A percentile compares a stretch with the other conserved stretches of the same genome.
Evolutionary conservation across 257 asterid genomes (phyloP).

Genomic region (Solanum verrucosum): DNA sequence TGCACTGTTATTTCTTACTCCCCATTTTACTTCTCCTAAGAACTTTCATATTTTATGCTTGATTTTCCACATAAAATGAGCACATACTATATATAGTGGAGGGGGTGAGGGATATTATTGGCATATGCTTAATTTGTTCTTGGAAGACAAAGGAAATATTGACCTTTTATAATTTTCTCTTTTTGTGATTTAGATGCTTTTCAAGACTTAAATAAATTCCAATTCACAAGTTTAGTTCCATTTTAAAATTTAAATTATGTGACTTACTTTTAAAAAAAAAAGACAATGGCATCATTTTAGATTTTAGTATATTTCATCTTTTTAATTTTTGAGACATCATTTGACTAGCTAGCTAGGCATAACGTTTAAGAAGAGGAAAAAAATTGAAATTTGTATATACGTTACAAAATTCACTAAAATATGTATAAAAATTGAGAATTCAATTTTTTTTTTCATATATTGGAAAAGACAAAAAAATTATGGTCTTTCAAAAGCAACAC

Average conservation of each 20-base stretch:
- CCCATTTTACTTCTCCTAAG: not conserved
- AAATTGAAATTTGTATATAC: not conserved
- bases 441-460: fast-evolving
- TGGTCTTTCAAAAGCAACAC: not conserved
- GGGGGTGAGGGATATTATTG: not conserved
- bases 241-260: not conserved
- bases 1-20: not conserved
- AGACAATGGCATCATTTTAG: not conserved
- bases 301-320: not conserved
- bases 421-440: not conserved
- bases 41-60: not conserved
- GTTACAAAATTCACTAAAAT: not conserved
- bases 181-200: not conserved
- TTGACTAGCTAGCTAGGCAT: not conserved
- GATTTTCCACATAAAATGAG: not conserved
- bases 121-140: not conserved
- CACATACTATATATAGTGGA: not conserved
- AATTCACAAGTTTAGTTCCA: not conserved
- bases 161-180: not conserved
- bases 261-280: not conserved
- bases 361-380: not conserved
- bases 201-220: not conserved
- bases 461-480: not conserved
- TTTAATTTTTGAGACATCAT: not conserved
- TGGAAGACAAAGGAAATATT: not conserved